phyloP scores from a whole-genome alignment of 441 rosid genomes.

The Flueggea neowawraea region DNA sequence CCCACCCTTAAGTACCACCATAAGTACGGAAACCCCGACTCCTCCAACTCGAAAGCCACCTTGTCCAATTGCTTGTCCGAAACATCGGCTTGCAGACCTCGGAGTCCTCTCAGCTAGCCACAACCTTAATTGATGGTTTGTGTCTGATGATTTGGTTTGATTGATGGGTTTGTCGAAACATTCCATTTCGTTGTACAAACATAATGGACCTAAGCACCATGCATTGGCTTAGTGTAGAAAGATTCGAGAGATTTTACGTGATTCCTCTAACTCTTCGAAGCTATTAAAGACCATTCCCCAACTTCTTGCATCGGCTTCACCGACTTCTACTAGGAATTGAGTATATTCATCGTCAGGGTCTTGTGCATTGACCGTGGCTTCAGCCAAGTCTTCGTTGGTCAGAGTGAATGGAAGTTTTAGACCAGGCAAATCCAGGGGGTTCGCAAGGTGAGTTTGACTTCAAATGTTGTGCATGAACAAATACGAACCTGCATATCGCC shows the following conservation, averaged over 20 bases:
- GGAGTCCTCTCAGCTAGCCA: not conserved
- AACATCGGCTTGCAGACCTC: conserved; percentile 20
- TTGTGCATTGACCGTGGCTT: too few species aligned
- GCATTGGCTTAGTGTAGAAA: conserved; percentile 8
- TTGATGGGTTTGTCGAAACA: too few species aligned
- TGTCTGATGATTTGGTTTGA: too few species aligned
- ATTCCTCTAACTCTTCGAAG: conserved; percentile 26
- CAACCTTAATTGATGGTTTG: conserved; percentile 27
- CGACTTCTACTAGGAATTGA: not conserved
- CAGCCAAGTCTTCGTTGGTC: conserved; percentile 13
- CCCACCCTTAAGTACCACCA: too few species aligned
- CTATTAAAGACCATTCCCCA: conserved; percentile 24
- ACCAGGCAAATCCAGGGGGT: not conserved
- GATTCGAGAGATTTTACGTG: conserved; percentile 7
- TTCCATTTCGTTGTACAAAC: too few species aligned
- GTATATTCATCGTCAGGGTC: too few species aligned
- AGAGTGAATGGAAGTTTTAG: conserved; percentile 17
- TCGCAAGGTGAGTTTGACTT: too few species aligned
- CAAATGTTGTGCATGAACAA: too few species aligned
- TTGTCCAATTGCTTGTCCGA: conserved; percentile 26
- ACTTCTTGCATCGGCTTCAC: conserved; percentile 4
- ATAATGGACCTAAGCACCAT: conserved; percentile 30
- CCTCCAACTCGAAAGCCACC: conserved; percentile 23
- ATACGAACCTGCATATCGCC: not conserved
- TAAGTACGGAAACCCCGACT: conserved; percentile 13